phyloP scores from a whole-genome alignment of 2,329 filamentous ascomycete genomes.

The Dactylellina leptospora region DNA sequence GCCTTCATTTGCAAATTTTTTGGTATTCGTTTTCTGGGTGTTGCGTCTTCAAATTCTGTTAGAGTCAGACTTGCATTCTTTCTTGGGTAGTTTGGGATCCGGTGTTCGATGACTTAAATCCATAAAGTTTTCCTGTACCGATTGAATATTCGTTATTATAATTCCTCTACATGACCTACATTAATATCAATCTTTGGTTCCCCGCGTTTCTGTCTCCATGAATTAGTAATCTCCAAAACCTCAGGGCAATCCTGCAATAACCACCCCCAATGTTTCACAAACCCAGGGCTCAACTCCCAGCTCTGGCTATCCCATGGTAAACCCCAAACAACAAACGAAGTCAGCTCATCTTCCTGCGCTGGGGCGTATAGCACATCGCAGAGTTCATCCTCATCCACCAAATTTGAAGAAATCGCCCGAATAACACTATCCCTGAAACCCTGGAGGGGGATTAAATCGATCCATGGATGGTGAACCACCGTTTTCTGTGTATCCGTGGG shows the following conservation, averaged over 20 bases:
- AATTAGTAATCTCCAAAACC: constrained; percentile 7
- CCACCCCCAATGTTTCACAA: constrained; percentile 8
- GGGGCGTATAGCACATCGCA: background rate
- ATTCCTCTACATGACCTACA: background rate
- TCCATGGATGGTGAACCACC: constrained; percentile 13
- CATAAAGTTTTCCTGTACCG: no score
- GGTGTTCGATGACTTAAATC: no score
- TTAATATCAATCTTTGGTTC: background rate
- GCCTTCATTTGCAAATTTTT: no score
- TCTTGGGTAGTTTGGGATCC: no score
- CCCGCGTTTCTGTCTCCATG: constrained; percentile 11
- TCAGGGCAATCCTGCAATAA: constrained; percentile 4
- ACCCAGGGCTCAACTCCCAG: constrained; percentile 8
- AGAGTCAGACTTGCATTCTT: no score
- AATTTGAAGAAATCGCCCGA: background rate
- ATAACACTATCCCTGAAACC: constrained; percentile 7
- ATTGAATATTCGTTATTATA: background rate
- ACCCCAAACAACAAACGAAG: constrained; percentile 12
- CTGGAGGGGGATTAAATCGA: constrained; percentile 7
- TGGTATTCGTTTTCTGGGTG: no score
- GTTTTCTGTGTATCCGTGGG: constrained; percentile 5
- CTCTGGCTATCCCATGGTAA: background rate
- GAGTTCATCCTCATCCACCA: constrained; percentile 4
- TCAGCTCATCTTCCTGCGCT: background rate
- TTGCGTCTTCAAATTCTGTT: no score